Conservation (phyloP, 2,329 filamentous ascomycete species). For the Aspergillus puulaauensis region DNA sequence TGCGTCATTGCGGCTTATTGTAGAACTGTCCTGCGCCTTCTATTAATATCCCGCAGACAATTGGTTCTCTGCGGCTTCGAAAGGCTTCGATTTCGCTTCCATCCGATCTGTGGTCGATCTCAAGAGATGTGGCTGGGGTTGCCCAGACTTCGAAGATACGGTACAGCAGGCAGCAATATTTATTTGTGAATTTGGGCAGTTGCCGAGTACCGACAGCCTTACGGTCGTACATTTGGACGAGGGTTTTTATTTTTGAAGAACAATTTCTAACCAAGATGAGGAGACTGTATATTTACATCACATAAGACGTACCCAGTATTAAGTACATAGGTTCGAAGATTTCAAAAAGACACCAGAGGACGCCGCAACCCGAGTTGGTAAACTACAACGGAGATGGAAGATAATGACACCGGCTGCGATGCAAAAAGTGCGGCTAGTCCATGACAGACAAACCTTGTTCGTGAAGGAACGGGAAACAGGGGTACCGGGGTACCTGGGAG, state of each 20-base stretch:
- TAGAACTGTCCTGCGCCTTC: not conserved
- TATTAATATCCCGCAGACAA: not conserved
- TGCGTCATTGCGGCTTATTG: not conserved
- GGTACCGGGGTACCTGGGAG: not conserved
- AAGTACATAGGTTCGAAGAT: conserved; percentile 8
- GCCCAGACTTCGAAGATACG: not conserved
- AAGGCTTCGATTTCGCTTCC: conserved; percentile 1
- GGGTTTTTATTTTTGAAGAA: not conserved
- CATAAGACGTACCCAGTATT: conserved; percentile 9
- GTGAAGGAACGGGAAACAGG: not conserved
- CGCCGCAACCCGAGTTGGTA: conserved; percentile 12
- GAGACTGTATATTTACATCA: conserved; percentile 13
- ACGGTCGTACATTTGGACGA: not conserved
- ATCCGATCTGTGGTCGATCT: not conserved
- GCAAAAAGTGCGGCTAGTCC: conserved; percentile 3
- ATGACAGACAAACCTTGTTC: not conserved
- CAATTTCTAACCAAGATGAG: conserved; percentile 6
- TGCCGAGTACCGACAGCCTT: conserved; percentile 6
- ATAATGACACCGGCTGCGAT: conserved; percentile 11
- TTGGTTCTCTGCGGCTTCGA: not conserved
- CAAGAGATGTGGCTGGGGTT: not conserved
- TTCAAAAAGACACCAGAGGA: conserved; percentile 8
- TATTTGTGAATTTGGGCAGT: not conserved
- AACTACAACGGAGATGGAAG: conserved; percentile 12
- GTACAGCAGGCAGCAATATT: conserved; percentile 6